Evolutionary conservation across 768 basidiomycete species (phyloP), one percentile per base, ranked within the genome.

Genomic region (Lactarius hengduanensis): DNA sequence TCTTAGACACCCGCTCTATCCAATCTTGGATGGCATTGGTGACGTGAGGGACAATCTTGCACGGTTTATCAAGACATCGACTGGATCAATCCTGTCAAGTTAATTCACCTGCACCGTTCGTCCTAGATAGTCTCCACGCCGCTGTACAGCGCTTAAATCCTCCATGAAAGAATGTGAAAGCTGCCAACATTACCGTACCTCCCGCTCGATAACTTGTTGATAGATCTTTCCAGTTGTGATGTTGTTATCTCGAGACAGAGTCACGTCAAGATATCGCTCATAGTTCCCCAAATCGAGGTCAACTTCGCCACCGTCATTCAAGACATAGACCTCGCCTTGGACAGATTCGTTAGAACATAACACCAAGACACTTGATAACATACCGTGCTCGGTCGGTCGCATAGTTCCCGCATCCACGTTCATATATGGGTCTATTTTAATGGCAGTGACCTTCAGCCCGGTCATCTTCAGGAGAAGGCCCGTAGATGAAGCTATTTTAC

Each of bases 341-440:
- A 20, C 54, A 43, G 16, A 45, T 2, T 26, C 40, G 26, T 45
- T 56, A 62, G 53, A 67, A 26, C 47, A 67, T 9, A 62, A 32
- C 59, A 32, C 30, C n/a, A 45, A 58, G 47, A n/a, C 26, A 65
- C 38, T n/a, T 45, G 50, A 47, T 45, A 60, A 36, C 40, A 28
- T 76, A 93, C 96, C 96, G 76, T 99, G 96, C 77, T 99, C 96
- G 18, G 95, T 96, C 16, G 96, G 96, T 59, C 94, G 84, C 96
- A 99, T 99, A 22, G 96, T 98, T 41, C 96, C 96, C 28, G 96
- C 96, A 83, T 99, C 96, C 72, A 99, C 98, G 80, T 99, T 99
- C 96, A 99, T 98, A 73, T 99, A 99, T 16, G 96, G 96, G 76
- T 99, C 96, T 73, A 99, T 98, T 80, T 99, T 99, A 83, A 99